Conservation (phyloP, 305 asterid species). For the Fraxinus velutina region DNA sequence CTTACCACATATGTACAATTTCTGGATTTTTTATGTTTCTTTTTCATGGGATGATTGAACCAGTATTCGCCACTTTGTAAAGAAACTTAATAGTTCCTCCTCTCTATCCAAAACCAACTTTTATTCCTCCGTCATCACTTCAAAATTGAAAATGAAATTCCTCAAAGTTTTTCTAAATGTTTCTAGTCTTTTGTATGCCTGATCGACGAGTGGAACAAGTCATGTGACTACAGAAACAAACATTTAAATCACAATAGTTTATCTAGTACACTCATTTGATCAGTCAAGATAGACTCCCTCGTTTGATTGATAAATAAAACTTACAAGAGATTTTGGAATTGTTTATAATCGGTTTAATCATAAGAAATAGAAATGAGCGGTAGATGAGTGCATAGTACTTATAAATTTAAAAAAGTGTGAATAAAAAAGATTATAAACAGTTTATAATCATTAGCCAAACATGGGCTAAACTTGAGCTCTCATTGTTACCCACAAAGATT, state of each 20-base stretch:
- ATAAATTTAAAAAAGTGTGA: neutral
- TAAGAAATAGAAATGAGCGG: neutral
- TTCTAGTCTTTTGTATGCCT: neutral
- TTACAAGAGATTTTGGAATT: neutral
- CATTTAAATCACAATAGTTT: neutral
- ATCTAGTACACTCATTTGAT: neutral
- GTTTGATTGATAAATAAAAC: neutral
- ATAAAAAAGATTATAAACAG: too few species aligned
- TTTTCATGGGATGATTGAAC: neutral
- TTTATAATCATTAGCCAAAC: neutral
- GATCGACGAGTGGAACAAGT: neutral
- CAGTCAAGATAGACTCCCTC: neutral
- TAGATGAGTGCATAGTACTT: neutral
- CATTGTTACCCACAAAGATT: neutral
- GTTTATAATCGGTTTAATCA: neutral
- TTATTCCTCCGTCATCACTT: neutral
- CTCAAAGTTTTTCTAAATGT: neutral
- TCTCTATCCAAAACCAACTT: neutral
- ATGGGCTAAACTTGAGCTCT: neutral
- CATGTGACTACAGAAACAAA: neutral
- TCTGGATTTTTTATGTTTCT: neutral
- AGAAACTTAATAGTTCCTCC: too few species aligned
- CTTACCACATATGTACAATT: neutral
- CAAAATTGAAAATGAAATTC: neutral
- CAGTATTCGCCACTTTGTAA: neutral